phyloP scores from a whole-genome alignment of 1,284 basidiomycete genomes.

The Thecaphora thlaspeos region DNA sequence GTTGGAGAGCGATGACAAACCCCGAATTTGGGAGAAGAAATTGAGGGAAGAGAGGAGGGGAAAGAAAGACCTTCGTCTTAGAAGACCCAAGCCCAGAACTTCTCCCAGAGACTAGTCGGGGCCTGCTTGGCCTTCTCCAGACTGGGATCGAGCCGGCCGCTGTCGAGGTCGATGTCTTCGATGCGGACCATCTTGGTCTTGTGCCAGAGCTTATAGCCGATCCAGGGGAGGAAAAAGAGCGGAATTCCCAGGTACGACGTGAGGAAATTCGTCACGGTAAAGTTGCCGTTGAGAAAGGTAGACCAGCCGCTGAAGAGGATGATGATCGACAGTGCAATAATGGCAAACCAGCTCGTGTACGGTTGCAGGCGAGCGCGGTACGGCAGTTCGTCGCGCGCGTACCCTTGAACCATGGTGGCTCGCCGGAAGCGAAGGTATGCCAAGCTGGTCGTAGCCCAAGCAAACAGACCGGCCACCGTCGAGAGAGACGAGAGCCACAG shows the following conservation, averaged over 20 bases:
- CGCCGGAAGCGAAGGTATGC: constrained; percentile 74
- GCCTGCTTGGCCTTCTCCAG: constrained; percentile 12
- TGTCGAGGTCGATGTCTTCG: constrained; percentile 63
- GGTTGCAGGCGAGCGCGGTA: constrained; percentile 62
- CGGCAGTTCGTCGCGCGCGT: constrained; percentile 61
- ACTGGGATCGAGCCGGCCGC: constrained; percentile 57
- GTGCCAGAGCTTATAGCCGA: constrained; percentile 64
- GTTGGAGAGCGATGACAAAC: too few species aligned
- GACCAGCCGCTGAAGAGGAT: constrained; percentile 59
- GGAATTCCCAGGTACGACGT: constrained; percentile 74
- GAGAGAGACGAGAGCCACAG: constrained; percentile 64
- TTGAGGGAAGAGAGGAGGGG: too few species aligned
- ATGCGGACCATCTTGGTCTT: constrained; percentile 59
- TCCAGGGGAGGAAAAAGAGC: constrained; percentile 75
- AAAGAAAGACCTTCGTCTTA: background rate
- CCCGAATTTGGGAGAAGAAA: too few species aligned
- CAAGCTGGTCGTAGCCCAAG: constrained; percentile 78
- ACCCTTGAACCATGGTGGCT: constrained; percentile 66
- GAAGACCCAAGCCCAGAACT: constrained; percentile 33
- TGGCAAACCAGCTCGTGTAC: constrained; percentile 41
- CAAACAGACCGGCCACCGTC: constrained; percentile 69
- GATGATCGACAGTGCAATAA: constrained; percentile 33
- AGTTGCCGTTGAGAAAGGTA: constrained; percentile 49
- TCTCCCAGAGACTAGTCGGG: constrained; percentile 16
- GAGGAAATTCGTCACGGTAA: constrained; percentile 67